Conservation (phyloP, 1,139 yeast species). For the Yamadazyma spencermartinsiae region DNA sequence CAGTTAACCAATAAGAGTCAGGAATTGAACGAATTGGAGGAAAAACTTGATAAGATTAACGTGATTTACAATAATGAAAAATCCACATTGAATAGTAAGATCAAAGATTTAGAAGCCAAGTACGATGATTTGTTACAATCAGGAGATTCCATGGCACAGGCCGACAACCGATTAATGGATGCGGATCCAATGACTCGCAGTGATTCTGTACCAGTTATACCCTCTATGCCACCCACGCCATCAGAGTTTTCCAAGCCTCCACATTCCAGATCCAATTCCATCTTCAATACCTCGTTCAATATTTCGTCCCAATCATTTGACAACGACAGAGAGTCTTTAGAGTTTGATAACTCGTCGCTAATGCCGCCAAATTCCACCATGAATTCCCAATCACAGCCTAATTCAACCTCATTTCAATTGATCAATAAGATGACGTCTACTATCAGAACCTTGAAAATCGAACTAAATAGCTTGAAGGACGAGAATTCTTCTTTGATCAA, state of each 20-base stretch:
- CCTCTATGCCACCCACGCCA: not conserved
- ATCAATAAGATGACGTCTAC: slow-evolving; percentile 73
- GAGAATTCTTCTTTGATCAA: slow-evolving; percentile 53
- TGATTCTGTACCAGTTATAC: not conserved
- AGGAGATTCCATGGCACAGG: too few species aligned
- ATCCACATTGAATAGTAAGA: slow-evolving; percentile 26
- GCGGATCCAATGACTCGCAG: not conserved
- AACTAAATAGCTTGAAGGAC: slow-evolving; percentile 63
- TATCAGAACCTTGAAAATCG: slow-evolving; percentile 78
- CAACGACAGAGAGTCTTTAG: slow-evolving; percentile 7
- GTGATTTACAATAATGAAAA: slow-evolving; percentile 33
- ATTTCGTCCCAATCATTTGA: slow-evolving; percentile 11
- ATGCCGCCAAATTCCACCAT: slow-evolving; percentile 1
- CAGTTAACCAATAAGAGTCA: slow-evolving; percentile 1
- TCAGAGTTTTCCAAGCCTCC: not conserved
- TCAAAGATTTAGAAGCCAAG: slow-evolving; percentile 21
- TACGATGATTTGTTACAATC: not conserved
- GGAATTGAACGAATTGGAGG: slow-evolving; percentile 3
- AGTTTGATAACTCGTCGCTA: slow-evolving; percentile 6
- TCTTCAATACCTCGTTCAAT: slow-evolving; percentile 15
- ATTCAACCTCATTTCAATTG: slow-evolving; percentile 46
- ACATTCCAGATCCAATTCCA: slow-evolving; percentile 7
- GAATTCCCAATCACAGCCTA: slow-evolving; percentile 1
- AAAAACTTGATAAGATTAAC: slow-evolving; percentile 15
- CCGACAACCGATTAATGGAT: not conserved